Evolutionary conservation across 2,329 filamentous ascomycete genomes (phyloP).

Genomic region (Sarocladium kiliense): DNA sequence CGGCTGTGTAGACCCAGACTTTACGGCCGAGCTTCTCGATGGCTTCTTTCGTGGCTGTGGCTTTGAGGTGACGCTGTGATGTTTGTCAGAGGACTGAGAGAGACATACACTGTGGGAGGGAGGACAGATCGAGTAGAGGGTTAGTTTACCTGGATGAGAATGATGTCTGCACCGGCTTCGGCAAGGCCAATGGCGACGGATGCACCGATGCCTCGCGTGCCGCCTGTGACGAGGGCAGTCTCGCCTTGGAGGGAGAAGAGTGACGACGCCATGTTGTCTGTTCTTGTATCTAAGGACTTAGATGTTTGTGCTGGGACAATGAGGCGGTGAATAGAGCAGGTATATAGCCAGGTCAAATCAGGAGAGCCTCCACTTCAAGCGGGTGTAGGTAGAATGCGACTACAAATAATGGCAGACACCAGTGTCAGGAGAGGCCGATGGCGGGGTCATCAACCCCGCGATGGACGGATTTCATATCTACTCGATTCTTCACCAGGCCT

Average conservation of each 20-base stretch:
- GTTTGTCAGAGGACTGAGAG: too few species aligned
- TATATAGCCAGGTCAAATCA: too few species aligned
- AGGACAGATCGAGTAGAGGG: too few species aligned
- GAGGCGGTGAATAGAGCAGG: not conserved
- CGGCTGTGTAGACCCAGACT: constrained; percentile 62
- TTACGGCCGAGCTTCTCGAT: constrained; percentile 63
- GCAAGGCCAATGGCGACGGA: constrained; percentile 52
- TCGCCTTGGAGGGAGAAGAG: constrained; percentile 52
- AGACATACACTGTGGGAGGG: too few species aligned
- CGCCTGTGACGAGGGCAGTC: constrained; percentile 53
- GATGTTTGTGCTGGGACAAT: too few species aligned
- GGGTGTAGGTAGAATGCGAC: too few species aligned
- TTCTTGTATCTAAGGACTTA: too few species aligned
- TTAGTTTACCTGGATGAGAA: constrained; percentile 44
- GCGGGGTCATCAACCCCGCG: constrained; percentile 4
- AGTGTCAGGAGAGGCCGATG: not conserved
- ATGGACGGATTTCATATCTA: not conserved
- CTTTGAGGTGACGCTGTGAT: constrained; percentile 34
- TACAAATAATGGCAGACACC: too few species aligned
- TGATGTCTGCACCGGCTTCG: constrained; percentile 52
- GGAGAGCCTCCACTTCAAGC: too few species aligned
- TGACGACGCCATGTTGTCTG: constrained; percentile 24
- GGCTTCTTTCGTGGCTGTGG: constrained; percentile 50
- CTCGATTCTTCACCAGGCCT: too few species aligned
- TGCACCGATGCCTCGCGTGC: constrained; percentile 53